Evolutionary conservation across 1,139 yeast genomes (phyloP).

Genomic region (Kluyveromyces sp.): DNA sequence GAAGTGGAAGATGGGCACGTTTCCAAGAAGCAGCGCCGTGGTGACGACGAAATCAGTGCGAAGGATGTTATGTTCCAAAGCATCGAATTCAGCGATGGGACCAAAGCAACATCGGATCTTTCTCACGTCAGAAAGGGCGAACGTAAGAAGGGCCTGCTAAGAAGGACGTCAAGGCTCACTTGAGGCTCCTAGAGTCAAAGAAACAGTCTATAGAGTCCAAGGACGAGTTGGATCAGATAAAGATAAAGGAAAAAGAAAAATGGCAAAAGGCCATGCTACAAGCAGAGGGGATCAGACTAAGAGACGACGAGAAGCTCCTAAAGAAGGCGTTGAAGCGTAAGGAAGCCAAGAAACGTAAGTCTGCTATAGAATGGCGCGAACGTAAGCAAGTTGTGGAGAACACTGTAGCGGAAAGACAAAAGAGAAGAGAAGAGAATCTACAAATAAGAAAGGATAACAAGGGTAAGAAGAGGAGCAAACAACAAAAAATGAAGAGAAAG

Average conservation of each 20-base stretch:
- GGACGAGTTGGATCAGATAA: slow-evolving; percentile 56
- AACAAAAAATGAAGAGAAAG: slow-evolving; percentile 57
- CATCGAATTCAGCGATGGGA: slow-evolving; percentile 77
- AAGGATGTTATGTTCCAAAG: slow-evolving; percentile 63
- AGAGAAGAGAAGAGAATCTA: slow-evolving; percentile 85
- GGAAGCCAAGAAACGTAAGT: slow-evolving; percentile 69
- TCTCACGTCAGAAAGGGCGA: slow-evolving; percentile 49
- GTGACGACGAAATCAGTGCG: slow-evolving; percentile 30
- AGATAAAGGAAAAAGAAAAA: slow-evolving; percentile 59
- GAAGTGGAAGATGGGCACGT: slow-evolving; percentile 33
- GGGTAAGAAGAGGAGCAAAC: slow-evolving; percentile 62
- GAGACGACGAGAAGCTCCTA: slow-evolving; percentile 83
- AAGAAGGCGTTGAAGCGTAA: slow-evolving; percentile 80
- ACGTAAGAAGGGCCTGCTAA: slow-evolving; percentile 68
- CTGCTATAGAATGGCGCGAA: slow-evolving; percentile 82
- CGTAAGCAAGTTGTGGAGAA: slow-evolving; percentile 73
- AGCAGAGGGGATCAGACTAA: slow-evolving; percentile 82
- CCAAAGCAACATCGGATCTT: slow-evolving; percentile 71
- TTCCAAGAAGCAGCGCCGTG: slow-evolving; percentile 32
- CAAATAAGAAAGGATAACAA: slow-evolving; percentile 73
- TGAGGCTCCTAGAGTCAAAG: slow-evolving; percentile 65
- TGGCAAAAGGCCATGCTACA: slow-evolving; percentile 83
- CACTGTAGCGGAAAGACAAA: slow-evolving; percentile 63
- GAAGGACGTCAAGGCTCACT: slow-evolving; percentile 78
- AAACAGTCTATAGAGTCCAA: slow-evolving; percentile 54